Conservation (phyloP, 2,329 filamentous ascomycete species). For the Apiospora arundinis region DNA sequence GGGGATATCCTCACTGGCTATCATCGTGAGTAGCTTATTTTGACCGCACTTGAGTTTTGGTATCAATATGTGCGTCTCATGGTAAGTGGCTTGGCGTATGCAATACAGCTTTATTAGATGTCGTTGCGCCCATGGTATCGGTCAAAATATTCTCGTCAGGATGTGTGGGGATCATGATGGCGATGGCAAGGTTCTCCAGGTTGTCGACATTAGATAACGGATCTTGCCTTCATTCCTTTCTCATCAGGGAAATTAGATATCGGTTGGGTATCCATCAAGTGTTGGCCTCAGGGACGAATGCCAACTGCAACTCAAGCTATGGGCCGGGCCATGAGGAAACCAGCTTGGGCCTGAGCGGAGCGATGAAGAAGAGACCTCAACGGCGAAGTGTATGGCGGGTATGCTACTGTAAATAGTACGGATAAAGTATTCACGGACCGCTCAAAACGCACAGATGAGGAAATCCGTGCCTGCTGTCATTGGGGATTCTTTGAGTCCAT, state of each 20-base stretch:
- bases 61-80: neutral
- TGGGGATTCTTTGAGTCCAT: neutral
- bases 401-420: neutral
- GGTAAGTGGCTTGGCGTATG: neutral
- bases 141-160: neutral
- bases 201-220: neutral
- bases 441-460: neutral
- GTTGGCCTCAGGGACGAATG: neutral
- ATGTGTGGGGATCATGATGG: neutral
- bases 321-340: no score
- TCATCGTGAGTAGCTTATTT: neutral
- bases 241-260: neutral
- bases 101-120: neutral
- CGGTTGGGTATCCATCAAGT: no score
- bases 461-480: neutral
- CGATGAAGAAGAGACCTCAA: neutral
- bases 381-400: neutral
- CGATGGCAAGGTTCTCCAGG: neutral
- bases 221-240: neutral
- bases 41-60: neutral
- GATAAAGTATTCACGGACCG: conserved; percentile 5
- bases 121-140: neutral
- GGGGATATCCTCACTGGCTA: neutral
- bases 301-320: no score
- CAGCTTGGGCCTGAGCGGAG: neutral